These are phyloP conservation scores for Withania somnifera DNA, from an alignment of 305 asterid species.

Conservation along the genomic window DNA sequence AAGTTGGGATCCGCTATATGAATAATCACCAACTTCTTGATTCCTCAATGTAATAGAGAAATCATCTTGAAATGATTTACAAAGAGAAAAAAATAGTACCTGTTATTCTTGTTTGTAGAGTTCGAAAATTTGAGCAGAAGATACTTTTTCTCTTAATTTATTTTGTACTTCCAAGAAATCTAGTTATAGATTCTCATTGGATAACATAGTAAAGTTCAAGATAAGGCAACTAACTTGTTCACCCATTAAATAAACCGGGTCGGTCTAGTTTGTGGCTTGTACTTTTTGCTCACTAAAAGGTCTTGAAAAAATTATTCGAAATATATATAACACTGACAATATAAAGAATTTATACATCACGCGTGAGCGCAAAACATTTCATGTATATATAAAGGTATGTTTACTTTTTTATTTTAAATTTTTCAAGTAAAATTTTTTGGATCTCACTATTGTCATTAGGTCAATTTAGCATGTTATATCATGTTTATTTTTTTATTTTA, in stretches of 20 bases:
- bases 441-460: too few species aligned
- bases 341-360: too few species aligned
- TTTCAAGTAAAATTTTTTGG: too few species aligned
- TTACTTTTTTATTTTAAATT: too few species aligned
- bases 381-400: too few species aligned
- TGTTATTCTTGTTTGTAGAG: neutral
- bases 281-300: neutral
- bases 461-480: too few species aligned
- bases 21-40: neutral
- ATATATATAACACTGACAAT: too few species aligned
- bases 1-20: too few species aligned
- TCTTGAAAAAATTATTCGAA: too few species aligned
- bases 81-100: neutral
- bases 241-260: constrained; percentile 3
- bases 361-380: too few species aligned
- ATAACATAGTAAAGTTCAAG: constrained; percentile 10
- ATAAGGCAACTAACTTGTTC: constrained; percentile 14
- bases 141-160: neutral
- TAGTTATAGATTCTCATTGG: constrained; percentile 17
- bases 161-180: neutral
- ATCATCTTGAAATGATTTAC: neutral
- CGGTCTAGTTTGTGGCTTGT: neutral
- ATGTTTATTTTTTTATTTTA: too few species aligned
- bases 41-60: neutral
- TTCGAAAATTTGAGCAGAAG: neutral